Evolutionary conservation across 352 stramenopile genomes (phyloP).

Genomic region (Pythium sp.): DNA sequence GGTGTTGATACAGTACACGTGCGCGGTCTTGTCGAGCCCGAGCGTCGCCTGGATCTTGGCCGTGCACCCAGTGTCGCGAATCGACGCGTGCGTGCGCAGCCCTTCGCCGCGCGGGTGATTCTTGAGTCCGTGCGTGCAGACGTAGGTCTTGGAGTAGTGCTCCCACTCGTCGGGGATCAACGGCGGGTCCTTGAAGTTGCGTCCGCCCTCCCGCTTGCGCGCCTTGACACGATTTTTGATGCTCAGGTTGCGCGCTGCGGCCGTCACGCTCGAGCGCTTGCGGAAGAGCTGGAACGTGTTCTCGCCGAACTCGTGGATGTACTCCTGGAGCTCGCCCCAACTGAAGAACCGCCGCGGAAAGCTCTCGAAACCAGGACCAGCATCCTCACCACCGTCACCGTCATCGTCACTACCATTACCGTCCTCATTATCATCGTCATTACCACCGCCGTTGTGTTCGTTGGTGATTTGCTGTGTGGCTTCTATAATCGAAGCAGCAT

Average conservation of each 20-base stretch:
- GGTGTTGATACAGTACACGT: background rate
- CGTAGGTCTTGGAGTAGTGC: slow-evolving; percentile 78
- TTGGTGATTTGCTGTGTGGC: background rate
- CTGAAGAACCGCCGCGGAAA: slow-evolving; percentile 7
- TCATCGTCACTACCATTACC: background rate
- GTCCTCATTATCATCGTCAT: background rate
- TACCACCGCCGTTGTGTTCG: background rate
- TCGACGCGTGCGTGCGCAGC: slow-evolving; percentile 58
- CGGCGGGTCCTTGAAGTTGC: slow-evolving; percentile 11
- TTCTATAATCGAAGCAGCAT: background rate
- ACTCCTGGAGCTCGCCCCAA: slow-evolving; percentile 8
- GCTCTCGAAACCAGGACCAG: slow-evolving; percentile 1
- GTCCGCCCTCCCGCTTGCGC: slow-evolving; percentile 6
- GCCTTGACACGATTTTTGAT: slow-evolving; percentile 43
- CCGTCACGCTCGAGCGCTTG: slow-evolving; percentile 57
- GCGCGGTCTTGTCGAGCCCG: background rate
- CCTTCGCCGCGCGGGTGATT: slow-evolving; percentile 55
- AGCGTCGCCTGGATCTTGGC: slow-evolving; percentile 9
- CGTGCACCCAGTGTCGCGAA: slow-evolving; percentile 38
- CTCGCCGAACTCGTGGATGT: slow-evolving; percentile 11
- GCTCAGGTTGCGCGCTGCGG: slow-evolving; percentile 46
- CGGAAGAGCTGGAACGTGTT: slow-evolving; percentile 14
- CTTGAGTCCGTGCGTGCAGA: slow-evolving; percentile 74
- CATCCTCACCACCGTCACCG: background rate
- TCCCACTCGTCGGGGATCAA: slow-evolving; percentile 46